Evolutionary conservation across 768 basidiomycete genomes (phyloP).

Genomic region (Tricholoma terreum): DNA sequence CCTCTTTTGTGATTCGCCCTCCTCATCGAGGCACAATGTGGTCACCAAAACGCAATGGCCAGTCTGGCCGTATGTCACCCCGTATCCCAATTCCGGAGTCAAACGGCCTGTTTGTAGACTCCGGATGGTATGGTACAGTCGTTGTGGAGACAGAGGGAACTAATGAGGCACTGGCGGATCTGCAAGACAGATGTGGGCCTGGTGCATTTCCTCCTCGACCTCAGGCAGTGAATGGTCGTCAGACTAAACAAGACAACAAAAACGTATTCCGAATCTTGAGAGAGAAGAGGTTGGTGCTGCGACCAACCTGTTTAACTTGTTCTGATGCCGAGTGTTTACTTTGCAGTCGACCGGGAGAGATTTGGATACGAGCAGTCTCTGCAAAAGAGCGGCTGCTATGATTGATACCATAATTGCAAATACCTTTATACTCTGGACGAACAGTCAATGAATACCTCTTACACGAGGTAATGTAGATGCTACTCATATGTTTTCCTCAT

Average conservation of each 20-base stretch:
- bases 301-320: constrained; percentile 5
- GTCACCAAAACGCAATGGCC: constrained; percentile 23
- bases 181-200: constrained; percentile 69
- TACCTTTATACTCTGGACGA: neutral
- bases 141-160: constrained; percentile 87
- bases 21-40: constrained; percentile 32
- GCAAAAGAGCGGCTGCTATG: constrained; percentile 59
- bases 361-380: constrained; percentile 68
- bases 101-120: constrained; percentile 55
- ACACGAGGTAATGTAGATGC: neutral
- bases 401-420: neutral
- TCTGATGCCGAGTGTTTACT: constrained; percentile 5
- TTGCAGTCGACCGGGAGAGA: constrained; percentile 66
- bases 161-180: constrained; percentile 76
- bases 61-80: constrained; percentile 20
- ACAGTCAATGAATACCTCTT: neutral
- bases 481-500: neutral
- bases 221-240: constrained; percentile 32
- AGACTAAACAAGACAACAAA: constrained; percentile 39
- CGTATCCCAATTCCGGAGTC: constrained; percentile 56
- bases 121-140: constrained; percentile 81
- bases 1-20: constrained; percentile 67
- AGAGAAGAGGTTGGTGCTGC: constrained; percentile 63
- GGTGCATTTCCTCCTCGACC: constrained; percentile 64
- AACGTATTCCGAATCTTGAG: constrained; percentile 70